These are phyloP conservation scores for Plantago lanceolata DNA, from an alignment of 305 asterid species.

Conservation along the genomic window DNA sequence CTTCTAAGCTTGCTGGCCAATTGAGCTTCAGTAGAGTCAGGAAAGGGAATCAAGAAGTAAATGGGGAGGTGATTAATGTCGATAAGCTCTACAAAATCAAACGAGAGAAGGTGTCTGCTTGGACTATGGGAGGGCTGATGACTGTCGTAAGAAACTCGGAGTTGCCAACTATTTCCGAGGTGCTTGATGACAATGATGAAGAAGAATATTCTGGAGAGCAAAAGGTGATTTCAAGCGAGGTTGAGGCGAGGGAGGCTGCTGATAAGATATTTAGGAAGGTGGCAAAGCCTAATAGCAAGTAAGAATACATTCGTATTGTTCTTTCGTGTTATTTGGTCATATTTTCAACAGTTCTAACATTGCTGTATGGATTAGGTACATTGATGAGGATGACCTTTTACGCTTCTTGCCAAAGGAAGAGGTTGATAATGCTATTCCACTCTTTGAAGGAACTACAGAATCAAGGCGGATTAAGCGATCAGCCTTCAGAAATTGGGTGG, in stretches of 20 bases:
- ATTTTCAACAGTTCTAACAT: not conserved
- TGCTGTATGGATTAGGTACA: conserved; percentile 37
- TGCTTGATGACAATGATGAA: conserved; percentile 37
- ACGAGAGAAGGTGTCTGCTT: conserved; percentile 62
- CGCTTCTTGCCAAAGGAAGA: conserved; percentile 54
- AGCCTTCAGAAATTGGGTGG: conserved; percentile 73
- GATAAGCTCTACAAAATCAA: conserved; percentile 54
- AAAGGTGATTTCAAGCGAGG: conserved; percentile 44
- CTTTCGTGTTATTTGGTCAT: conserved; percentile 2
- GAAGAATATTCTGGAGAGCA: conserved; percentile 33
- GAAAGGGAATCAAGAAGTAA: conserved; percentile 27
- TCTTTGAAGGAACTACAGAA: conserved; percentile 60
- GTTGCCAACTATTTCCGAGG: conserved; percentile 42
- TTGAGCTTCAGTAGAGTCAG: conserved; percentile 33
- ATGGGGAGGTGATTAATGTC: conserved; percentile 43
- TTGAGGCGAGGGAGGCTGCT: conserved; percentile 56
- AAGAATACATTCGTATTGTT: conserved; percentile 18
- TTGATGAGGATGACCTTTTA: conserved; percentile 60
- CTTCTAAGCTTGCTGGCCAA: conserved; percentile 19
- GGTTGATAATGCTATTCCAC: conserved; percentile 50
- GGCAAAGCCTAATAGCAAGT: conserved; percentile 48
- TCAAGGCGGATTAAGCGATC: conserved; percentile 49
- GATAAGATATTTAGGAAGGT: conserved; percentile 50
- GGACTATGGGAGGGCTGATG: conserved; percentile 70
- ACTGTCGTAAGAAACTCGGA: conserved; percentile 47